Evolutionary conservation across 768 basidiomycete genomes (phyloP), one percentile per base, ranked within the genome.

Genomic region (Pulveroboletus sp.): DNA sequence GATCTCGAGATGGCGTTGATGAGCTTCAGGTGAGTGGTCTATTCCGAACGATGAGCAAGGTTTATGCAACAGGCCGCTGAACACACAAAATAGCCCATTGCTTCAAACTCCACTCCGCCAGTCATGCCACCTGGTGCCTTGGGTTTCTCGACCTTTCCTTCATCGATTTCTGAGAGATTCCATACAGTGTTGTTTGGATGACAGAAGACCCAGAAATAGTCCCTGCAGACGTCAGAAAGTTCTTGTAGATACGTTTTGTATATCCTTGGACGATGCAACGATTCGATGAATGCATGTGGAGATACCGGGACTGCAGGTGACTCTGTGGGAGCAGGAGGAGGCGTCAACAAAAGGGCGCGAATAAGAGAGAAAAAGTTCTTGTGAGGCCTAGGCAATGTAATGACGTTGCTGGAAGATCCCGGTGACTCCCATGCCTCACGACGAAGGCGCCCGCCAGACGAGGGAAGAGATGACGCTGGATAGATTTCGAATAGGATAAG

Each of bases 121-220:
- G 96, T 97, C 84, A 98, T 97, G 14, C 96, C 95, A 6, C 93
- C 92, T 3, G 96, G 96, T 11, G 96, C 95, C 49, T 88, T 77
- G 13, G 93, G 93, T 62, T 84, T 88, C 69, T 96, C 94, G 5
- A 92, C 91, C 52, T 81, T 80, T 2, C 72, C 79, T 63, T 92
- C 86, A 63, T 97, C 91, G 2, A 89, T 86, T 58, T 95, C 87
- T 8, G 76, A 67, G 17, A 96, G 71, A 17, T 83, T 75, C 95
- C 95, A 97, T 44, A 98, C 83, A 0, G 84, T 83, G 58, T 98
- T 99, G 64, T 85, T 86, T 3, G 88, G 87, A 64, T 99, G 96
- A 65, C 95, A 97, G 71, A 98, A 95, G 36, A 96, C 86, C 93
- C 93, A 94, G 68, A 90, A 92, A 70, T 91, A 92, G 65, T 99